phyloP scores from a whole-genome alignment of 78 protist species.

The Polysphondylium violaceum region DNA sequence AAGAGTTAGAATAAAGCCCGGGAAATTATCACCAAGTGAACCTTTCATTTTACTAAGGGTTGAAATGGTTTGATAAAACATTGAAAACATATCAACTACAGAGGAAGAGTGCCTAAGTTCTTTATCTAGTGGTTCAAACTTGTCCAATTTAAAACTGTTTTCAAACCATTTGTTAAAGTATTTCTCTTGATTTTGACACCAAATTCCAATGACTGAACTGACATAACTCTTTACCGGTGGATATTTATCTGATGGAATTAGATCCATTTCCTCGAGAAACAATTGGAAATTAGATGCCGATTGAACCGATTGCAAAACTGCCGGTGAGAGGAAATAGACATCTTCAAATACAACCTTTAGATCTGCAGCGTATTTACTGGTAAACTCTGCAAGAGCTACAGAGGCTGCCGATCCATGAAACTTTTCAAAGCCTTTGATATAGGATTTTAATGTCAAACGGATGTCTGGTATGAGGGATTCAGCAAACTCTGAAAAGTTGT shows the following conservation, averaged over 20 bases:
- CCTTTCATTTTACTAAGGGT: constrained; percentile 73
- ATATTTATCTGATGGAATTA: constrained; percentile 24
- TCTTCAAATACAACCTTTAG: constrained; percentile 40
- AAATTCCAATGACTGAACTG: constrained; percentile 31
- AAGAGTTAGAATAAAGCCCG: constrained; percentile 45
- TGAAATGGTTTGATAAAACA: constrained; percentile 68
- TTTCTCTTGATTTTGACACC: constrained; percentile 82
- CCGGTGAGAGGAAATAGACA: constrained; percentile 69
- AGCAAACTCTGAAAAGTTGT: constrained; percentile 48
- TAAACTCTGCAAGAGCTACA: constrained; percentile 19
- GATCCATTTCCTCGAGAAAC: constrained; percentile 6
- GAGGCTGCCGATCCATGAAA: background rate
- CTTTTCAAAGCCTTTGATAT: constrained; percentile 7
- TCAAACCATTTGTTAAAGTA: constrained; percentile 70
- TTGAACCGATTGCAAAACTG: constrained; percentile 63
- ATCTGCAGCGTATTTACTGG: constrained; percentile 30
- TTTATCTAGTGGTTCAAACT: constrained; percentile 64
- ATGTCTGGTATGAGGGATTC: constrained; percentile 27
- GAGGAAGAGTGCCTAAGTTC: constrained; percentile 68
- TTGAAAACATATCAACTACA: constrained; percentile 61
- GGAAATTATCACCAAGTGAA: constrained; percentile 35
- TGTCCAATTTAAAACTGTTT: constrained; percentile 51
- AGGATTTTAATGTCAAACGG: background rate
- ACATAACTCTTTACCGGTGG: constrained; percentile 48
- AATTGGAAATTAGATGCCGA: constrained; percentile 41